Conservation (phyloP, 495 filamentous ascomycete species). For the Astrocystis sublimbata region DNA sequence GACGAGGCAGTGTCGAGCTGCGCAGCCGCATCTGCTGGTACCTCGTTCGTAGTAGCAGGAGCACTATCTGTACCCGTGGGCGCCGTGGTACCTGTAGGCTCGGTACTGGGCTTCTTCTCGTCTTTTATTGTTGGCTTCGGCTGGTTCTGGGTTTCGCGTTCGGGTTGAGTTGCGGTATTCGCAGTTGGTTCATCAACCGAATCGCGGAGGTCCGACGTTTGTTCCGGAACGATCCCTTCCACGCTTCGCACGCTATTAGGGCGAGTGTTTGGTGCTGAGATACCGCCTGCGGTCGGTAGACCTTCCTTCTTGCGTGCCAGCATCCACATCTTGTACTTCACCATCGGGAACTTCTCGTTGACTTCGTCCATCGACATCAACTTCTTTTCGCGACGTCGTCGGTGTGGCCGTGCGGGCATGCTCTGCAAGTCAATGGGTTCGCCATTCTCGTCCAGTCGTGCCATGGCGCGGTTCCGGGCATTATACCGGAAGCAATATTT, state of each 20-base stretch:
- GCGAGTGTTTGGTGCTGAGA: slow-evolving; percentile 72
- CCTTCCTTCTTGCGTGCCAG: slow-evolving; percentile 79
- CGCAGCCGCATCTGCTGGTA: slow-evolving; percentile 10
- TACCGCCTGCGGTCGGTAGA: slow-evolving; percentile 79
- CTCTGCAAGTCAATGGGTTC: slow-evolving; percentile 82
- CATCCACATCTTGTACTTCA: slow-evolving; percentile 96
- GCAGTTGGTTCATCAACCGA: slow-evolving; percentile 39
- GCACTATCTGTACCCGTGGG: slow-evolving; percentile 3
- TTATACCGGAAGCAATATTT: slow-evolving; percentile 99
- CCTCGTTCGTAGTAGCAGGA: slow-evolving; percentile 6
- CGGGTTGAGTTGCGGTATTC: neutral
- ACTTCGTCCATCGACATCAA: slow-evolving; percentile 99
- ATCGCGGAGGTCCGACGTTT: slow-evolving; percentile 40
- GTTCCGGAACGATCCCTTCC: slow-evolving; percentile 52
- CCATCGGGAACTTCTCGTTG: slow-evolving; percentile 91
- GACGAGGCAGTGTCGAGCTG: neutral
- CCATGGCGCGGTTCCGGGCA: slow-evolving; percentile 79
- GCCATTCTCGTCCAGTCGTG: slow-evolving; percentile 72
- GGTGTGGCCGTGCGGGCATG: slow-evolving; percentile 71
- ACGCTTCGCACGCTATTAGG: slow-evolving; percentile 65
- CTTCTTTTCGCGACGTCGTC: slow-evolving; percentile 90
- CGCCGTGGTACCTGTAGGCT: slow-evolving; percentile 4
- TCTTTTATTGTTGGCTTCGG: neutral
- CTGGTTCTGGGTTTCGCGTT: neutral
- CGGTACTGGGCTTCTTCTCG: slow-evolving; percentile 26